Base-by-base conservation (phyloP, 805 yeast species). In the Zygosaccharomyces pseudorouxii region DNA sequence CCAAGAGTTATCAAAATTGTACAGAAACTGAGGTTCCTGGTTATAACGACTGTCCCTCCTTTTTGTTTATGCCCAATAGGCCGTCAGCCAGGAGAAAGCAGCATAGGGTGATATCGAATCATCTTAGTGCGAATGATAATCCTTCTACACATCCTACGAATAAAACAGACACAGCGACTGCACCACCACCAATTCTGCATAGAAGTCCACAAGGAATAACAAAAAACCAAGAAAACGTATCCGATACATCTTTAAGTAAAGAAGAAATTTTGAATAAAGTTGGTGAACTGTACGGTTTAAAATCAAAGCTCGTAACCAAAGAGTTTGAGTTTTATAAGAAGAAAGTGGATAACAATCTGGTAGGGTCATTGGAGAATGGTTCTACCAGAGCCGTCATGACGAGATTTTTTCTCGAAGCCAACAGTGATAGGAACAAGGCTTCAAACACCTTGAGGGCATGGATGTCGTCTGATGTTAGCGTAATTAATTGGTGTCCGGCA, bases 401-500 rank as follows among this genome's bases (percentile, higher is more conserved):
- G 0, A 52, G 58, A n/a, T 48, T 64, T 14, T 54, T 69, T 4
- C 47, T 56, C 2, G 56, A 59, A 23, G 42, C 50, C 19, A 47
- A 57, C 7, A 46, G 19, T 4, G 60, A 66, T 22, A 59, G 55
- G n/a, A 49, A 51, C 1, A 38, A 48, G 12, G 74, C 69, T 47
- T 72, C 71, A 47, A 64, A 57, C 49, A 59, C 55, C 42, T 70
- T 70, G 45, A 74, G 70, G 27, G 68, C 75, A 27, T 82, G 79
- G 71, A 80, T 82, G 79, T 69, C 82, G 67, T 56, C 67, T 2
- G 79, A 81, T 55, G 75, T 73, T 38, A 81, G 85, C 0, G 77
- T 79, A 9, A 72, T 80, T 45, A 64, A 67, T 20, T 86, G 95
- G 95, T 79, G 86, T 52, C 72, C 79, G 22, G 84, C 90, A 3